A percentile compares a stretch with the other conserved stretches of the same genome.
Evolutionary conservation across 2,329 filamentous ascomycete species (phyloP).

Genomic region (Diaporthe eres): DNA sequence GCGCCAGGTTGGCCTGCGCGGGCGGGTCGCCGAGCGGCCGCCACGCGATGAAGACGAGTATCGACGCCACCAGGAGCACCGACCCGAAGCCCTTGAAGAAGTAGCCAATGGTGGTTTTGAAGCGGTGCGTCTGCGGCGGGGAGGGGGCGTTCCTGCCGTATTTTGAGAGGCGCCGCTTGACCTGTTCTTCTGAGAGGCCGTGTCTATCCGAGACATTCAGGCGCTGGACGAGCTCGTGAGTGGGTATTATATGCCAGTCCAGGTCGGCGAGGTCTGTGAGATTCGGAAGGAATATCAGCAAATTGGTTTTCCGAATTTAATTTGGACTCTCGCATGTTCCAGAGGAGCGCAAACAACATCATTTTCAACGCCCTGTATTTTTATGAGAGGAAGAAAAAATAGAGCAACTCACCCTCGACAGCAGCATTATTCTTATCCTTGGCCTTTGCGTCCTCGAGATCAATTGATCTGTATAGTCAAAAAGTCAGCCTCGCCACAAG

Average conservation of each 20-base stretch:
- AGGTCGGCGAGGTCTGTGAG: constrained; percentile 71
- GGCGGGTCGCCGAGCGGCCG: constrained; percentile 81
- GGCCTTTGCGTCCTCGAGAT: constrained; percentile 69
- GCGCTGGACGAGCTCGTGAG: constrained; percentile 71
- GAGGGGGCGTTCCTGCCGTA: constrained; percentile 79
- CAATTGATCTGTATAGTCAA: constrained; percentile 58
- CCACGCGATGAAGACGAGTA: constrained; percentile 84
- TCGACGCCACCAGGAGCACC: constrained; percentile 76
- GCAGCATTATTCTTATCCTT: constrained; percentile 59
- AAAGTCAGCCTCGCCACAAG: constrained; percentile 35
- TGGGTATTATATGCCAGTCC: constrained; percentile 76
- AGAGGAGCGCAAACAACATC: not conserved
- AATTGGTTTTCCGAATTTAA: not conserved
- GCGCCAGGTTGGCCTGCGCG: constrained; percentile 76
- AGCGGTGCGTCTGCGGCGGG: constrained; percentile 72
- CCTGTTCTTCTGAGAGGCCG: constrained; percentile 74
- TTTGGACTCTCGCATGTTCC: not conserved
- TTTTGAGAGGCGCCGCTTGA: constrained; percentile 66
- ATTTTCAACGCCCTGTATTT: not conserved
- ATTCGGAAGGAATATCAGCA: constrained; percentile 41
- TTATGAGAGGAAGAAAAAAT: not conserved
- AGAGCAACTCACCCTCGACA: constrained; percentile 56
- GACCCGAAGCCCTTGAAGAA: constrained; percentile 84
- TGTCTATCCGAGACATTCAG: constrained; percentile 68
- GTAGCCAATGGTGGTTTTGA: constrained; percentile 74